These are phyloP conservation scores for Pythium aristosporum DNA, from an alignment of 352 stramenopile species.

Conservation along the genomic window DNA sequence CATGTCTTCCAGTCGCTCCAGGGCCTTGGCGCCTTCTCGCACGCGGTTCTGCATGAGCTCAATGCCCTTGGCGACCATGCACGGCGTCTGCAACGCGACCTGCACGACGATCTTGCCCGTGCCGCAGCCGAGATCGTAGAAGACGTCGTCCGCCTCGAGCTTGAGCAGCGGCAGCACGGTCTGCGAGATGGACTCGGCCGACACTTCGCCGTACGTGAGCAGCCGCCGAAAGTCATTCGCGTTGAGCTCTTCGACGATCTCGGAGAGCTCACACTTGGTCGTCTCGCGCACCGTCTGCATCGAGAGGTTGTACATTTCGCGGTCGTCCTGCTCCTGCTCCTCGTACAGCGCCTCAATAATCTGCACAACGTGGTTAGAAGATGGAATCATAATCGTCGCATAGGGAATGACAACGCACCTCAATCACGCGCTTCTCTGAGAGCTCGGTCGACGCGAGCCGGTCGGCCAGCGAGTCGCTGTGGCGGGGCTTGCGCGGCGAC, in stretches of 20 bases:
- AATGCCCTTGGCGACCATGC: slow-evolving; percentile 64
- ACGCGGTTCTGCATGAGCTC: slow-evolving; percentile 88
- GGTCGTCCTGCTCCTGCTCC: slow-evolving; percentile 77
- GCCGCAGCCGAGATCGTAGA: slow-evolving; percentile 82
- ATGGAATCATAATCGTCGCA: too few species aligned
- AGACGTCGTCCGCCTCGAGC: slow-evolving; percentile 64
- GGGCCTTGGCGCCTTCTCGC: slow-evolving; percentile 47
- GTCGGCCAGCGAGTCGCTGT: slow-evolving; percentile 43
- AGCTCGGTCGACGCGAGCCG: slow-evolving; percentile 32
- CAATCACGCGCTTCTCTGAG: slow-evolving; percentile 35
- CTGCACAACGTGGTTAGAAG: not conserved
- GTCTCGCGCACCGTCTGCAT: slow-evolving; percentile 60
- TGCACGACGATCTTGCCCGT: slow-evolving; percentile 83
- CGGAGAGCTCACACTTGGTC: slow-evolving; percentile 60
- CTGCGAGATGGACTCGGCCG: slow-evolving; percentile 55
- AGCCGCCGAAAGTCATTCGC: slow-evolving; percentile 64
- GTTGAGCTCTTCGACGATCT: slow-evolving; percentile 69
- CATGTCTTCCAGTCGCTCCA: slow-evolving; percentile 47
- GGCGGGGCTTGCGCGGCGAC: slow-evolving; percentile 34
- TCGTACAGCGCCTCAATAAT: slow-evolving; percentile 62
- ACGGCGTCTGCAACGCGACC: slow-evolving; percentile 66
- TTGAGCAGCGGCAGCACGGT: slow-evolving; percentile 70
- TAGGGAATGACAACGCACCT: slow-evolving; percentile 22
- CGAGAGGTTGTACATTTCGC: slow-evolving; percentile 73
- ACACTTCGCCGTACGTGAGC: slow-evolving; percentile 84